These are phyloP conservation scores for Suillus lakei DNA, from an alignment of 768 basidiomycete genomes.

Conservation along the genomic window DNA sequence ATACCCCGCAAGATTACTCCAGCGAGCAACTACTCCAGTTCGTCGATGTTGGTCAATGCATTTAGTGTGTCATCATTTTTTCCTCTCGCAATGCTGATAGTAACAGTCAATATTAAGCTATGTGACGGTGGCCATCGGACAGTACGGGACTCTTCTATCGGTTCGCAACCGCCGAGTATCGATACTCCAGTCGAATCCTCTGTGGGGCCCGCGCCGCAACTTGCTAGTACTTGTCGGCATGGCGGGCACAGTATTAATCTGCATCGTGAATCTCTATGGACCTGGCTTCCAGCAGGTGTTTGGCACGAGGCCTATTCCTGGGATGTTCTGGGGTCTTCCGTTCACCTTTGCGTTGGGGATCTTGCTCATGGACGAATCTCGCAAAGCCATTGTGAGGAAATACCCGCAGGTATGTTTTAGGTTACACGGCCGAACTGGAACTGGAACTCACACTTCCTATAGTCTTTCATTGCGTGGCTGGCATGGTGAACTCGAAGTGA, in stretches of 20 bases:
- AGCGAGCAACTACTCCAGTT: slow-evolving; percentile 37
- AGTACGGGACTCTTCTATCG: slow-evolving; percentile 29
- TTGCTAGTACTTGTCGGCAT: slow-evolving; percentile 37
- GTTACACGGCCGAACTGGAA: background rate
- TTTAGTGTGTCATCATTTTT: slow-evolving; percentile 38
- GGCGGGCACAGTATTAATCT: slow-evolving; percentile 34
- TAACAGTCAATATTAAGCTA: slow-evolving; percentile 33
- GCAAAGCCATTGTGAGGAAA: slow-evolving; percentile 41
- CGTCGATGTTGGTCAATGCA: slow-evolving; percentile 45
- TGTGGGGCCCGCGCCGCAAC: slow-evolving; percentile 46
- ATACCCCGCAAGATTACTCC: slow-evolving; percentile 40
- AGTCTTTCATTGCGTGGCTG: slow-evolving; percentile 33
- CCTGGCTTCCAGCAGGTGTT: slow-evolving; percentile 28
- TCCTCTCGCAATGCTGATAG: background rate
- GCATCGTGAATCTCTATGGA: slow-evolving; percentile 42
- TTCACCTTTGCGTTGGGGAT: slow-evolving; percentile 42
- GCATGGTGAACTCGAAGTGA: slow-evolving; percentile 23
- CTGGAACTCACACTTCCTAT: background rate
- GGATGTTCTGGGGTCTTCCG: slow-evolving; percentile 46
- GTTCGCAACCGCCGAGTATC: slow-evolving; percentile 36
- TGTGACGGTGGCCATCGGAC: slow-evolving; percentile 37
- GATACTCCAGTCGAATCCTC: slow-evolving; percentile 28
- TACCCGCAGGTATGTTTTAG: slow-evolving; percentile 35
- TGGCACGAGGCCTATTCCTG: slow-evolving; percentile 36
- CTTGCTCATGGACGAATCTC: slow-evolving; percentile 41